Evolutionary conservation across 139 green algal species (phyloP), one percentile per base, ranked within the genome.

Genomic region (Pleodorina starrii): DNA sequence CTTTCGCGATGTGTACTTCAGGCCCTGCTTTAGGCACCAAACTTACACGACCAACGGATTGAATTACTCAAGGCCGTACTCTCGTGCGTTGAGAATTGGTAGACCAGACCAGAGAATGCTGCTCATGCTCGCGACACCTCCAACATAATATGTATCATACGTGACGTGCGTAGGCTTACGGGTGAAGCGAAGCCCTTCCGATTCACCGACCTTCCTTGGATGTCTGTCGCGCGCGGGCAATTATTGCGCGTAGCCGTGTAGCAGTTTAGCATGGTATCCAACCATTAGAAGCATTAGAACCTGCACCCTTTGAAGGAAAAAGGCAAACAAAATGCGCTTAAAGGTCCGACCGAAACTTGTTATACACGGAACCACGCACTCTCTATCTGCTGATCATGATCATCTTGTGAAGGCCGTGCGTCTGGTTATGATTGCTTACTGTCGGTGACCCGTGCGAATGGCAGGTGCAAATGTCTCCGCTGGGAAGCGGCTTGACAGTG

Each of bases 391-490:
- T 66, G 54, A 9, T 66, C 54, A 66, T 66, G 6, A 66, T 66
- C 25, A 32, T 27, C 7, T 32, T 66, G 54, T 4, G 3, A 12
- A 32, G 29, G 2, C 29, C 9, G 54, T 27, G 25, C 35, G 38
- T 0, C 72, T 80, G 72, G 32, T 36, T 16, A 10, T 40, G 72
- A 80, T 80, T 40, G 11, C 10, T 66, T 66, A 35, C 11, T 36
- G 25, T 54, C 40, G 40, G 12, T 66, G 25, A 25, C 21, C 54
- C n/a, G n/a, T n/a, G n/a, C 54, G 2, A 66, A 9, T 44, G 85
- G 27, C 89, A 96, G 94, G 93, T 96, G 32, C 81, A 94, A 57
- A 82, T 94, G 76, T 91, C 88, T 5, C 83, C 89, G 5, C 6
- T 91, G 12, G 93, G 90, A 32, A 89, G 85, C 68, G 92, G 91